Base-by-base conservation (phyloP, 208 protist species). In the Naegleria fowleri region DNA sequence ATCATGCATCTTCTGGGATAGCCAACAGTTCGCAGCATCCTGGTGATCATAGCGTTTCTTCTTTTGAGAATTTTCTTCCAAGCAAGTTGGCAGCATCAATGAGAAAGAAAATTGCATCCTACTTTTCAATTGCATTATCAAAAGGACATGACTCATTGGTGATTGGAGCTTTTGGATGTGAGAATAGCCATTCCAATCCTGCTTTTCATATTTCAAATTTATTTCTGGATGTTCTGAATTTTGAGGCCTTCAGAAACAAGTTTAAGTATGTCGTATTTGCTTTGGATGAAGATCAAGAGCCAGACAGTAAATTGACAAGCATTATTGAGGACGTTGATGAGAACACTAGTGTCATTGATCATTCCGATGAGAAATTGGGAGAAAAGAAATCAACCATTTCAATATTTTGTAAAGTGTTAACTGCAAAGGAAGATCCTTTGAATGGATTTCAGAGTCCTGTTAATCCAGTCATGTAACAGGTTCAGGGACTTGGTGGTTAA, bases 111-210 rank as follows among this genome's bases (percentile, higher is more conserved):
- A 92, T 92, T 16, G 29, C 5, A 5, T 33, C 16, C 7, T 15
- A 91, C 15, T 90, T 92, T 51, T 4, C 48, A 13, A 83, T 39
- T 52, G 75, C 83, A 52, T 52, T 88, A 39, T 19, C 1, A 6
- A 76, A 92, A 5, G 33, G 33, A n/a, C 75, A 92, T 90, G 91
- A 92, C 87, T 6, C 33, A 5, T 2, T 92, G 5, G 91, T 92
- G 5, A 6, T 92, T 38, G 36, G 39, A 39, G 85, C 91, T n/a
- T 43, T 51, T 51, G 91, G 91, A 4, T 90, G 29, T 43, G 4
- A 29, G 11, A 58, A 58, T 58, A 58, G 9, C 15, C 51, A 58
- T 15, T 58, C 51, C 51, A 91, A 87, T 58, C 91, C 91, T 29
- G 0, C 91, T 22, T 29, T 48, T 39, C 91, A 92, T n/a, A 83